A percentile compares a stretch with the other conserved stretches of the same genome.
phyloP scores from a whole-genome alignment of 2,329 filamentous ascomycete genomes.

The Paraphoma sp. region DNA sequence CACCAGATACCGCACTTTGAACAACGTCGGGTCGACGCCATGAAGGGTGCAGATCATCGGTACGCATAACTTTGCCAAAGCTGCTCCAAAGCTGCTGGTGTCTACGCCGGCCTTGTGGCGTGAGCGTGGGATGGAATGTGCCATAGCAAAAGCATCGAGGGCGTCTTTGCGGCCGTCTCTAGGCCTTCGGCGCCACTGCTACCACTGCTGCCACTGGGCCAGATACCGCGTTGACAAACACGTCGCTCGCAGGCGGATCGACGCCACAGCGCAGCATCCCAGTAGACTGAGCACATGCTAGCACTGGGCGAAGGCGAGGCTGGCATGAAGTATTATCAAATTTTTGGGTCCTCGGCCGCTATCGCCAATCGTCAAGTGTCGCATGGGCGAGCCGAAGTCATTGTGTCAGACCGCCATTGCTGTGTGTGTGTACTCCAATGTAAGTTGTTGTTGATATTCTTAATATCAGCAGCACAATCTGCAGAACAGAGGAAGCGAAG shows the following conservation, averaged over 20 bases:
- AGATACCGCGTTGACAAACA: neutral
- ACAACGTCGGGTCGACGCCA: constrained; percentile 16
- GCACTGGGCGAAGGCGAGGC: neutral
- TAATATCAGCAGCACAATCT: too few species aligned
- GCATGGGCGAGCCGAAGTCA: neutral
- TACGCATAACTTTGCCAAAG: too few species aligned
- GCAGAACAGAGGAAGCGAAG: neutral
- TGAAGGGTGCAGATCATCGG: too few species aligned
- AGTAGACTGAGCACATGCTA: neutral
- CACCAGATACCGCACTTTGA: constrained; percentile 8
- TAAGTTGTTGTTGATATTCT: too few species aligned
- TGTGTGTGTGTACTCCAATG: neutral
- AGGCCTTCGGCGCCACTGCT: too few species aligned
- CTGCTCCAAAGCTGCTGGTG: too few species aligned
- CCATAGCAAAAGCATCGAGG: neutral
- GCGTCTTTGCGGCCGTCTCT: neutral
- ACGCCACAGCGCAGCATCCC: neutral
- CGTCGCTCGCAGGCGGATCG: neutral
- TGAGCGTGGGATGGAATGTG: constrained; percentile 8
- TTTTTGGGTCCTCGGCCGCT: too few species aligned
- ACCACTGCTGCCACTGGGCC: neutral
- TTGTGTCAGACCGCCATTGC: neutral
- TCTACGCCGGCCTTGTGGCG: neutral
- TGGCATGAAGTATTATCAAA: neutral
- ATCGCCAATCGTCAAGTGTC: too few species aligned